These are phyloP conservation scores for Echium plantagineum DNA, from an alignment of 257 asterid species.

Conservation along the genomic window DNA sequence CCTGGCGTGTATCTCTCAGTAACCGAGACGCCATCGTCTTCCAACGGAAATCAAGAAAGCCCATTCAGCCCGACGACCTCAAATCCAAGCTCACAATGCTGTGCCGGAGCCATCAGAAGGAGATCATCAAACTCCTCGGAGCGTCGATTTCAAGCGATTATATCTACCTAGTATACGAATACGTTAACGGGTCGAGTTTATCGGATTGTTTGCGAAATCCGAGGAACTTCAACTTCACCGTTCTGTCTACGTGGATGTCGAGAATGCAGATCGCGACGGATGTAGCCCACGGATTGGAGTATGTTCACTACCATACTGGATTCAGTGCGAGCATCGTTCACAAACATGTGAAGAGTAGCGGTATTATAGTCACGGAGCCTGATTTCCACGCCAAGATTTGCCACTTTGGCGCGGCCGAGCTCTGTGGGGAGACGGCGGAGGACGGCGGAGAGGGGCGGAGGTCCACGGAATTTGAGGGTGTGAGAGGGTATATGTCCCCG, in stretches of 20 bases:
- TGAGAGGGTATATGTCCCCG: slow-evolving; percentile 90
- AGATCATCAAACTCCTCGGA: slow-evolving; percentile 70
- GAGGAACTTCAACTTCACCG: slow-evolving; percentile 52
- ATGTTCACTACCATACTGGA: slow-evolving; percentile 76
- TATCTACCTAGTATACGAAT: slow-evolving; percentile 69
- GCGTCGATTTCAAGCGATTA: slow-evolving; percentile 65
- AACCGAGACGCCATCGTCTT: slow-evolving; percentile 63
- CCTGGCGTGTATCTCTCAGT: slow-evolving; percentile 67
- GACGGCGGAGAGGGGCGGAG: slow-evolving; percentile 12
- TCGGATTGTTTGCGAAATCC: slow-evolving; percentile 61
- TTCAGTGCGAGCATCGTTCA: slow-evolving; percentile 56
- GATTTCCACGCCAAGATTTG: slow-evolving; percentile 70
- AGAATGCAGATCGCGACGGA: slow-evolving; percentile 85
- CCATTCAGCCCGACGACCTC: slow-evolving; percentile 30
- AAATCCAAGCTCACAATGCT: slow-evolving; percentile 42
- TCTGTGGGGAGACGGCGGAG: slow-evolving; percentile 63
- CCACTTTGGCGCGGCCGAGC: slow-evolving; percentile 96
- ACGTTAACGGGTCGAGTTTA: slow-evolving; percentile 48
- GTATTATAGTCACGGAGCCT: slow-evolving; percentile 68
- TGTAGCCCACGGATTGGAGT: slow-evolving; percentile 77
- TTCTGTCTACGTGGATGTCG: slow-evolving; percentile 79
- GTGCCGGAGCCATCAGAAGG: slow-evolving; percentile 59
- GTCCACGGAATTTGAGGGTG: slow-evolving; percentile 53
- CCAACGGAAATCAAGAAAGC: slow-evolving; percentile 53
- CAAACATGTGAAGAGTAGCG: slow-evolving; percentile 88